These are phyloP conservation scores for Beauveria brongniartii DNA, from an alignment of 2,329 filamentous ascomycete genomes.

Conservation along the genomic window DNA sequence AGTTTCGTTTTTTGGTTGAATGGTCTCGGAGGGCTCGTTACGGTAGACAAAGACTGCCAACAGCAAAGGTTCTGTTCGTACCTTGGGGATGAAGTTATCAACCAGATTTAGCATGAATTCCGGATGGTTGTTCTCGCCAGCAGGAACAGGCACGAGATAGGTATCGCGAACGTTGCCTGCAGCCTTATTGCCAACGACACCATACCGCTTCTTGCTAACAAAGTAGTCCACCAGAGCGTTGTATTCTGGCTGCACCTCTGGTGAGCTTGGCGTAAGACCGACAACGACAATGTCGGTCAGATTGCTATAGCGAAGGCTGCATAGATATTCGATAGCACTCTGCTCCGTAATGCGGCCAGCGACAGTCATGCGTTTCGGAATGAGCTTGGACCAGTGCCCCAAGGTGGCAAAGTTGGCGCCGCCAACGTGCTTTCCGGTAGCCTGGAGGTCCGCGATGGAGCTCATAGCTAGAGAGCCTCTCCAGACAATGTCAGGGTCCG, in stretches of 20 bases:
- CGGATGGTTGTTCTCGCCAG: slow-evolving; percentile 62
- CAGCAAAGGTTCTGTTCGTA: slow-evolving; percentile 66
- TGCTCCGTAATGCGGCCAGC: slow-evolving; percentile 74
- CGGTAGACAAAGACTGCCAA: slow-evolving; percentile 80
- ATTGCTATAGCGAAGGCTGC: slow-evolving; percentile 72
- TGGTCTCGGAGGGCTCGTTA: slow-evolving; percentile 40
- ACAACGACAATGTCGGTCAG: slow-evolving; percentile 81
- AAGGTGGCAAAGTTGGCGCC: slow-evolving; percentile 66
- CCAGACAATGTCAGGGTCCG: slow-evolving; percentile 68
- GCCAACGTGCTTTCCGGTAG: slow-evolving; percentile 73
- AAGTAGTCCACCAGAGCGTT: slow-evolving; percentile 84
- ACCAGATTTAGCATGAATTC: slow-evolving; percentile 86
- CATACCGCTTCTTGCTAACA: slow-evolving; percentile 70
- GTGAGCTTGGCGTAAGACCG: slow-evolving; percentile 57
- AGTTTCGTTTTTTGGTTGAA: slow-evolving; percentile 19
- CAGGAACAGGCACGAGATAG: slow-evolving; percentile 79
- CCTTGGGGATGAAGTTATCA: slow-evolving; percentile 68
- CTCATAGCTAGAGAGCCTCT: slow-evolving; percentile 69
- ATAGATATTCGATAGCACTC: slow-evolving; percentile 85
- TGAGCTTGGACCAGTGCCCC: slow-evolving; percentile 64
- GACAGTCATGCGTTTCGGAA: slow-evolving; percentile 62
- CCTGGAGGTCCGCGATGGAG: slow-evolving; percentile 65
- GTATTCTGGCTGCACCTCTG: slow-evolving; percentile 55
- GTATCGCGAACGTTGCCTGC: slow-evolving; percentile 75
- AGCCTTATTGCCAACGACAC: slow-evolving; percentile 72